Evolutionary conservation across 345 rosid genomes (phyloP).

Genomic region (Arabis hirsuta): DNA sequence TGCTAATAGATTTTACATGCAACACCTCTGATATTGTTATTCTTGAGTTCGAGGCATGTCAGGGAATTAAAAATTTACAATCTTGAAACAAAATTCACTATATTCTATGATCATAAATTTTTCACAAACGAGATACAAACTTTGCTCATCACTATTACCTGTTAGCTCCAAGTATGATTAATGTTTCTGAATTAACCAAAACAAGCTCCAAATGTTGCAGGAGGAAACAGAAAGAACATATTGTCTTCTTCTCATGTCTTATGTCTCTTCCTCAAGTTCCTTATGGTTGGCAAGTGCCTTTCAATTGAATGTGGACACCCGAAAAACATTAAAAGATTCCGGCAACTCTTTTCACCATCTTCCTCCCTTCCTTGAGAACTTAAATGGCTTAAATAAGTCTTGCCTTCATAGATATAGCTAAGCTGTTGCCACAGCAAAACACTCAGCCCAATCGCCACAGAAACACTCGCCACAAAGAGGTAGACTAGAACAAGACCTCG

Average conservation of each 20-base stretch:
- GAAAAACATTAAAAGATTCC: constrained; percentile 69
- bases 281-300: constrained; percentile 52
- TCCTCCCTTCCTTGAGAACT: constrained; percentile 55
- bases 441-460: constrained; percentile 72
- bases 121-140: constrained; percentile 33
- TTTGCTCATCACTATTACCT: constrained; percentile 28
- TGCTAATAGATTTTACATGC: not conserved
- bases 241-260: constrained; percentile 48
- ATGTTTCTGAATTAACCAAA: constrained; percentile 17
- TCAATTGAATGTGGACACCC: constrained; percentile 63
- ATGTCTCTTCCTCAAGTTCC: constrained; percentile 65
- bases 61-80: constrained; percentile 26
- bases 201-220: constrained; percentile 29
- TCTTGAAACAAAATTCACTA: constrained; percentile 34
- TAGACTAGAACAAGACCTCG: constrained; percentile 78
- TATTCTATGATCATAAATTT: constrained; percentile 31
- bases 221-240: constrained; percentile 18
- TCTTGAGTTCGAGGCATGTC: constrained; percentile 16
- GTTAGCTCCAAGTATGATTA: constrained; percentile 32
- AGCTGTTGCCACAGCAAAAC: constrained; percentile 91
- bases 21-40: constrained; percentile 12
- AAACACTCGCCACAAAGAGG: constrained; percentile 67
- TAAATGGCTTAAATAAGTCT: constrained; percentile 75
- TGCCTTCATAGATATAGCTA: constrained; percentile 72
- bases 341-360: constrained; percentile 62